Evolutionary conservation across 176 grass and related monocot species (phyloP), one percentile per base, ranked within the genome.

Genomic region (Rhipidocladum racemiflorum): DNA sequence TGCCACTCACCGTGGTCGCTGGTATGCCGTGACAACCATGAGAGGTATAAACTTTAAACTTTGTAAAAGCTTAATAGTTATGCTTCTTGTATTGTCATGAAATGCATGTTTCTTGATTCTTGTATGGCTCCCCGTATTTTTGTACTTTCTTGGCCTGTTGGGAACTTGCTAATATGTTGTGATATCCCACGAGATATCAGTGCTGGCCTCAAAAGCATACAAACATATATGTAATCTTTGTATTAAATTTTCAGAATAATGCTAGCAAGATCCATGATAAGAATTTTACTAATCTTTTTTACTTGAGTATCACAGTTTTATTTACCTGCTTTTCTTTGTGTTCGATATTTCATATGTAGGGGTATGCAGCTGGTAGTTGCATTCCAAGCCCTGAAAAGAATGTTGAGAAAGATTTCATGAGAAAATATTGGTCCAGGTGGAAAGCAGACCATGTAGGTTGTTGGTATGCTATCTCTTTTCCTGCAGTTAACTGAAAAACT

Each of bases 321-420:
- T 85, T 43, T 51, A 38, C 32, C 42, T 46, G 21, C 21, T 65
- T 69, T 29, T 32, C 7, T 77, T 14, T 64, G 13, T 67, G 78
- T 85, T 78, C 60, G 0, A 72, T 87, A 35, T 85, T 69, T 73
- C 8, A 55, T 68, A 50, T 87, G 23, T 75, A 95, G 92, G 96
- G 96, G 20, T 98, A 98, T 88, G 88, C 92, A 51, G 96, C 96
- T 79, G 96, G 92, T 70, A 91, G 88, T 86, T 91, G 92, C 69
- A 98, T 98, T 86, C 96, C 96, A 69, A 95, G 96, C 75, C 92
- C 92, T 68, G 92, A 98, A 84, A 93, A 98, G 78, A 98, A 98
- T 86, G 95, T 98, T 65, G 95, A 98, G 78, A 95, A 91, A 64
- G 90, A 88, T 29, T 95, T 98, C 84, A 76, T 98, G 80, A 91